Conservation (phyloP, 129 eudicot genomes). For the Chrysanthemum seticuspe region DNA sequence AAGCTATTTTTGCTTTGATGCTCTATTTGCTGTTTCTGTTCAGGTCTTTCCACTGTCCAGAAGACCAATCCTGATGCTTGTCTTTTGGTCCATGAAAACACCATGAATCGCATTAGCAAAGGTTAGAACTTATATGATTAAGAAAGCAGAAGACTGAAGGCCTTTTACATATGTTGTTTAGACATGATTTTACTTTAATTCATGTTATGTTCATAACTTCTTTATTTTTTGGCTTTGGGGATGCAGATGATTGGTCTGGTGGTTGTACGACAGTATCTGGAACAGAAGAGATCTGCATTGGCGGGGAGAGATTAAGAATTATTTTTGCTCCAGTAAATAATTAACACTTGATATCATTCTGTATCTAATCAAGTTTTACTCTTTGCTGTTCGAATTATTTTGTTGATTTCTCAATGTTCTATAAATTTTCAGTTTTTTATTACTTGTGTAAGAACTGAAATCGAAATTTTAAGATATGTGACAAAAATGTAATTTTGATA, state of each 20-base stretch:
- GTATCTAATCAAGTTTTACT: constrained; percentile 8
- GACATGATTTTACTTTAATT: background rate
- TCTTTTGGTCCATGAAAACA: constrained; percentile 83
- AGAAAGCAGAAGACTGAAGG: background rate
- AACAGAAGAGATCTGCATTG: constrained; percentile 78
- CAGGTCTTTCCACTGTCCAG: constrained; percentile 90
- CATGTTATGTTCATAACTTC: background rate
- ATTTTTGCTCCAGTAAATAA: constrained; percentile 75
- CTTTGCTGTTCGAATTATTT: background rate
- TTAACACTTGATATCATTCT: background rate
- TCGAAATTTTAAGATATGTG: background rate
- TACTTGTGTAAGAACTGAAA: background rate
- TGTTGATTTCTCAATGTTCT: background rate
- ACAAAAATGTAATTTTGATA: constrained; percentile 9
- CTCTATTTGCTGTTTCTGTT: constrained; percentile 24
- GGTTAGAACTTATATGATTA: constrained; percentile 35
- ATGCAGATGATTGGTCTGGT: constrained; percentile 78
- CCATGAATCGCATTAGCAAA: constrained; percentile 62
- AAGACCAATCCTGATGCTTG: constrained; percentile 77
- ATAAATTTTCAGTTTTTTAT: background rate
- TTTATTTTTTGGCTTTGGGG: background rate
- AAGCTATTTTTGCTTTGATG: constrained; percentile 22
- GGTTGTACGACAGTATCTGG: constrained; percentile 61
- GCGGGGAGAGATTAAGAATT: constrained; percentile 69
- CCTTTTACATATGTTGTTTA: background rate